Evolutionary conservation across 2,329 filamentous ascomycete species (phyloP).

Genomic region (Fusarium sp.): DNA sequence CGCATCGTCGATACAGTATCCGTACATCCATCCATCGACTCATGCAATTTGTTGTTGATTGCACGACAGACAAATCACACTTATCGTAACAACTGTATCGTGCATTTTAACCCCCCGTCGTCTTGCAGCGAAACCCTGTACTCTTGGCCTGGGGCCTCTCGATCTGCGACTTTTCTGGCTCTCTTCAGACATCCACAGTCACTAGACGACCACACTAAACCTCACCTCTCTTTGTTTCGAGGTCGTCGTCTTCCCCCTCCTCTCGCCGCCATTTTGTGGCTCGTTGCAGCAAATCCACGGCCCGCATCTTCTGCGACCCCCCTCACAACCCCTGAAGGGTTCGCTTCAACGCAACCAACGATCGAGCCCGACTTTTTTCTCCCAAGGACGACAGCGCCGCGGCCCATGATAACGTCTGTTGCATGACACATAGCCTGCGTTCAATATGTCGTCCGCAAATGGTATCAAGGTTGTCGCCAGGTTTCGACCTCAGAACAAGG

Average conservation of each 20-base stretch:
- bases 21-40: neutral
- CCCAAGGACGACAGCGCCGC: slow-evolving; percentile 33
- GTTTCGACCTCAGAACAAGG: slow-evolving; percentile 95
- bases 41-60: slow-evolving; percentile 39
- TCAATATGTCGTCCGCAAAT: slow-evolving; percentile 67
- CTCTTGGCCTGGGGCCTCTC: slow-evolving; percentile 29
- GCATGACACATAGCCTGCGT: slow-evolving; percentile 38
- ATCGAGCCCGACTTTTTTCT: slow-evolving; percentile 30
- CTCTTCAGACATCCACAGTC: slow-evolving; percentile 12
- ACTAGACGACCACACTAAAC: slow-evolving; percentile 2
- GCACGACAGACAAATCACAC: slow-evolving; percentile 29
- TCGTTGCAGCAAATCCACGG: slow-evolving; percentile 34
- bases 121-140: slow-evolving; percentile 24
- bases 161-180: slow-evolving; percentile 21
- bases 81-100: slow-evolving; percentile 25
- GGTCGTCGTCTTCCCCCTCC: slow-evolving; percentile 22
- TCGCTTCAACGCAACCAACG: slow-evolving; percentile 30
- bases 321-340: slow-evolving; percentile 36
- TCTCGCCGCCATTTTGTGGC: slow-evolving; percentile 44
- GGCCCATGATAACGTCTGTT: slow-evolving; percentile 44
- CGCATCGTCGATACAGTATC: slow-evolving; percentile 9
- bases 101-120: slow-evolving; percentile 31
- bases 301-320: slow-evolving; percentile 41
- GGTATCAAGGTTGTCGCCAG: slow-evolving; percentile 93
- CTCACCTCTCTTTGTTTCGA: slow-evolving; percentile 26